Evolutionary conservation across 192 early-diverging fungal species (phyloP).

Genomic region (Chytriomyces sp.): DNA sequence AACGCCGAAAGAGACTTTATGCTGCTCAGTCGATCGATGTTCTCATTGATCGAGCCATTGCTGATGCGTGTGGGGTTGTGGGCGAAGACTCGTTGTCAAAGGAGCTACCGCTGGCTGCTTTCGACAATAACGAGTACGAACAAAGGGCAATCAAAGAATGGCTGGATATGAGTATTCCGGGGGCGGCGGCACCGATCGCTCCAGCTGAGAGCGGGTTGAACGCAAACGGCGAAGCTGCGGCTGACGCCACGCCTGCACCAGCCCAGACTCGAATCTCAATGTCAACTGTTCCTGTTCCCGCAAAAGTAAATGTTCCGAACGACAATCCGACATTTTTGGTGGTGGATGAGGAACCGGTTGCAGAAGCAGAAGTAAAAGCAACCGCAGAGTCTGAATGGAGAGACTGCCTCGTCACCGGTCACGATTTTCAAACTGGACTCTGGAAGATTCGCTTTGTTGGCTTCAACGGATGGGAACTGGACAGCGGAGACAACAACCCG

Average conservation of each 20-base stretch:
- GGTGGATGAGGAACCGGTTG: slow-evolving; percentile 34
- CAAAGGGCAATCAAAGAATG: slow-evolving; percentile 53
- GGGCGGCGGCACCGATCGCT: not conserved
- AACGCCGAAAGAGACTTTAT: slow-evolving; percentile 56
- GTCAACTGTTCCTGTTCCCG: slow-evolving; percentile 54
- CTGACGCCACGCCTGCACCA: not conserved
- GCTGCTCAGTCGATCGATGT: slow-evolving; percentile 45
- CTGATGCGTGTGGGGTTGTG: not conserved
- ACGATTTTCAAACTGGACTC: slow-evolving; percentile 40
- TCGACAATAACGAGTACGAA: slow-evolving; percentile 60
- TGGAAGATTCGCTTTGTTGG: slow-evolving; percentile 54
- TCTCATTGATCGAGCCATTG: slow-evolving; percentile 11
- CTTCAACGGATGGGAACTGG: slow-evolving; percentile 55
- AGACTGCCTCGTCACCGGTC: slow-evolving; percentile 52
- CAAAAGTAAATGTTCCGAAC: slow-evolving; percentile 18
- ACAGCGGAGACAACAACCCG: slow-evolving; percentile 19
- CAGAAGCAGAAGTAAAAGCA: too few relatives aligned
- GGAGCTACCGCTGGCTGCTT: slow-evolving; percentile 46
- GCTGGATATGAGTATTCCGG: slow-evolving; percentile 50
- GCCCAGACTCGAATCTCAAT: not conserved
- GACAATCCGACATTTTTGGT: not conserved
- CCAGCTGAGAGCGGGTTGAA: not conserved
- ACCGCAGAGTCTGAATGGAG: slow-evolving; percentile 36
- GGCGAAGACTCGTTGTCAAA: not conserved
- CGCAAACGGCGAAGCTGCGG: not conserved